Percentiles rank a stretch among this genome's conserved stretches.
Evolutionary conservation across 331 rosid genomes (phyloP).

Genomic region (Stylosanthes scabra): DNA sequence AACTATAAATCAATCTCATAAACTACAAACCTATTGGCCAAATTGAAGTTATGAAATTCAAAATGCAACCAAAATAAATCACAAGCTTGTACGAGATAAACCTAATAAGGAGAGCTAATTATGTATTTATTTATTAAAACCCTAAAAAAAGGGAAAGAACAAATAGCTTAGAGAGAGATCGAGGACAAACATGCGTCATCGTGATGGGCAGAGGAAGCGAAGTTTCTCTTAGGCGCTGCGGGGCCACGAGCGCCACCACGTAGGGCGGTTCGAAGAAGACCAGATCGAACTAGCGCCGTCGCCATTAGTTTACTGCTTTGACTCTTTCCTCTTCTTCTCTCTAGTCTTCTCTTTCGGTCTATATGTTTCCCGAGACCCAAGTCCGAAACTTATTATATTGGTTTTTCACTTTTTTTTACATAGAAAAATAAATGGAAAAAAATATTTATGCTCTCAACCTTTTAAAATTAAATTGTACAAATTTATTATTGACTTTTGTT

Average conservation of each 20-base stretch:
- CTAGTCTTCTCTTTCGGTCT: neutral
- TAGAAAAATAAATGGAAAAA: no score
- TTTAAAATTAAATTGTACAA: no score
- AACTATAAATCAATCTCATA: conserved; percentile 11
- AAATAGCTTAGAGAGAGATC: conserved; percentile 16
- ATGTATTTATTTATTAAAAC: conserved; percentile 28
- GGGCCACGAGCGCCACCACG: conserved; percentile 61
- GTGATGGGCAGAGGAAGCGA: conserved; percentile 72
- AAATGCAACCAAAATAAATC: neutral
- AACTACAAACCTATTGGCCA: neutral
- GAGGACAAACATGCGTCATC: conserved; percentile 71
- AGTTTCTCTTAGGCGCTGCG: conserved; percentile 61
- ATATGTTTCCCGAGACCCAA: neutral
- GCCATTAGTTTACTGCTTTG: conserved; percentile 62
- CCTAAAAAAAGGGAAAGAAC: conserved; percentile 20
- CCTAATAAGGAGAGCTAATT: neutral
- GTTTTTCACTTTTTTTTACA: no score
- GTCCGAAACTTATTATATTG: no score
- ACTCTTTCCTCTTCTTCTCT: no score
- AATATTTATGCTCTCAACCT: no score
- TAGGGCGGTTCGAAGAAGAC: conserved; percentile 66
- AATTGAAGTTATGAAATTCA: neutral
- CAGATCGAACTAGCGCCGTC: conserved; percentile 75
- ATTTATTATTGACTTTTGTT: no score
- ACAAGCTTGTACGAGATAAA: neutral